Conservation (phyloP, 345 rosid genomes). For the Brassica nigra region DNA sequence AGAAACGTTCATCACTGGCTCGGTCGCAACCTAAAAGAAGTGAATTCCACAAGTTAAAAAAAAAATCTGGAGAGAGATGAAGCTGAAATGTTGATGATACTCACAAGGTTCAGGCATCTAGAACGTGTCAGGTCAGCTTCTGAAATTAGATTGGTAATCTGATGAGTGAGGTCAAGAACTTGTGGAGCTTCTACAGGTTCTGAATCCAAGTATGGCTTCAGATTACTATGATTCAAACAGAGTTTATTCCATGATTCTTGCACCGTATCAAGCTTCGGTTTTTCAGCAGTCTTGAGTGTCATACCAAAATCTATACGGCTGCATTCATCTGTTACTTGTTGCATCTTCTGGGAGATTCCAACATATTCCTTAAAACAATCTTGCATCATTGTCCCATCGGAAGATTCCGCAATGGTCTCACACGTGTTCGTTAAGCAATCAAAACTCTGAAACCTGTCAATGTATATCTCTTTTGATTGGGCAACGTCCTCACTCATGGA, state of each 20-base stretch:
- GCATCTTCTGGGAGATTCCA: constrained; percentile 45
- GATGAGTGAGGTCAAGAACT: constrained; percentile 48
- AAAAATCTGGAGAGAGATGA: constrained; percentile 1
- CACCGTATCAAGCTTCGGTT: constrained; percentile 42
- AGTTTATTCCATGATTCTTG: constrained; percentile 75
- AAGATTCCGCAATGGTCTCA: constrained; percentile 48
- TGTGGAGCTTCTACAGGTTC: constrained; percentile 60
- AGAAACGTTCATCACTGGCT: constrained; percentile 41
- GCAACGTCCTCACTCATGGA: constrained; percentile 46
- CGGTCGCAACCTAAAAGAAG: constrained; percentile 57
- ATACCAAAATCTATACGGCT: constrained; percentile 70
- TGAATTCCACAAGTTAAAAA: constrained; percentile 13
- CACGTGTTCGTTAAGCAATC: constrained; percentile 31
- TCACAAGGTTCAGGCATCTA: constrained; percentile 52
- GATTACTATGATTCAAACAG: constrained; percentile 42
- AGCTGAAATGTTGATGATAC: constrained; percentile 26
- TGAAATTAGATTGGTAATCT: constrained; percentile 71
- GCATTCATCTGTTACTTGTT: constrained; percentile 79
- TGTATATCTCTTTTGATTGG: constrained; percentile 44
- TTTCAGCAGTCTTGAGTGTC: constrained; percentile 40
- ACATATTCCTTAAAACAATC: constrained; percentile 47
- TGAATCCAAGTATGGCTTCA: constrained; percentile 51
- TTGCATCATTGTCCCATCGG: constrained; percentile 48
- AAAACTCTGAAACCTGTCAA: constrained; percentile 40
- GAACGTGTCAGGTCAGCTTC: constrained; percentile 64